phyloP scores from a whole-genome alignment of 2,329 filamentous ascomycete species.

The Sclerotinia subarctica region DNA sequence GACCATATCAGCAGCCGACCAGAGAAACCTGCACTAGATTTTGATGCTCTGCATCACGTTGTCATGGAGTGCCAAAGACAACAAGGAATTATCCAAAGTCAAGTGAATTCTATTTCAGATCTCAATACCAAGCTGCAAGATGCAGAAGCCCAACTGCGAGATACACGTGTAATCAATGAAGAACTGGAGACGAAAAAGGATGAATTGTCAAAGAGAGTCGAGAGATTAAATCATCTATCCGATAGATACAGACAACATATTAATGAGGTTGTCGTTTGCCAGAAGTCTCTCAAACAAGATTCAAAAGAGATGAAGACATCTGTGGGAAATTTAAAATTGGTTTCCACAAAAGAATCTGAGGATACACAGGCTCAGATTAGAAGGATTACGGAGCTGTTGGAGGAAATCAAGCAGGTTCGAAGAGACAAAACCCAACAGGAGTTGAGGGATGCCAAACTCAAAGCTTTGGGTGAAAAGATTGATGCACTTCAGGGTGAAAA shows the following conservation, averaged over 20 bases:
- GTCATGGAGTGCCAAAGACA: not conserved
- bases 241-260: constrained; percentile 37
- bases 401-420: constrained; percentile 14
- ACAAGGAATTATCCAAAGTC: constrained; percentile 2
- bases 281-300: constrained; percentile 27
- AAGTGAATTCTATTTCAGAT: constrained; percentile 18
- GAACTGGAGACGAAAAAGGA: constrained; percentile 25
- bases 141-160: constrained; percentile 17
- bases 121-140: constrained; percentile 22
- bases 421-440: not conserved
- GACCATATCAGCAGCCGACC: not conserved
- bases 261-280: constrained; percentile 35
- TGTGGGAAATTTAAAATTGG: not conserved
- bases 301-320: not conserved
- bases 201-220: constrained; percentile 29
- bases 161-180: constrained; percentile 5
- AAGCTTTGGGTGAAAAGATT: not conserved
- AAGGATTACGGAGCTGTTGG: not conserved
- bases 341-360: not conserved
- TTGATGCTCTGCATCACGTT: not conserved
- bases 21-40: not conserved
- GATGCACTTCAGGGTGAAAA: not conserved
- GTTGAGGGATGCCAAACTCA: not conserved
- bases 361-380: not conserved
- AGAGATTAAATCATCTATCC: constrained; percentile 32